Percentiles rank a stretch among this genome's conserved stretches.
These are phyloP conservation scores for Lactarius hatsudake DNA, from an alignment of 768 basidiomycete species.

Conservation along the genomic window DNA sequence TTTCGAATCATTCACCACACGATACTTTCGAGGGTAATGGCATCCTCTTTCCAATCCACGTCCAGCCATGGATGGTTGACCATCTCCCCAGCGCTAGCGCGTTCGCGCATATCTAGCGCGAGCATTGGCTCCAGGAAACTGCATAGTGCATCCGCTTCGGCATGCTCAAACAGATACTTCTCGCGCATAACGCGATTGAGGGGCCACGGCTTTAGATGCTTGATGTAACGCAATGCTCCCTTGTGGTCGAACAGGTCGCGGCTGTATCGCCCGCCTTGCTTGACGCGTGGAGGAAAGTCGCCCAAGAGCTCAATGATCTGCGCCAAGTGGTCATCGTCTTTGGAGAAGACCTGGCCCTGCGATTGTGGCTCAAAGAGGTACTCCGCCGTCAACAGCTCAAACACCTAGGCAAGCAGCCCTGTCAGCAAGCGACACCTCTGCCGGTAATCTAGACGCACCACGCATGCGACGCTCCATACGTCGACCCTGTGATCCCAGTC, in stretches of 20 bases:
- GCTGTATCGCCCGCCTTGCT: slow-evolving; percentile 82
- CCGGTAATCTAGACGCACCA: slow-evolving; percentile 47
- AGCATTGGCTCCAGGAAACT: slow-evolving; percentile 77
- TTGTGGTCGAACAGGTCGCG: slow-evolving; percentile 72
- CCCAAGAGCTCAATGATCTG: slow-evolving; percentile 92
- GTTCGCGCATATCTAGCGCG: slow-evolving; percentile 60
- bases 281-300: slow-evolving; percentile 67
- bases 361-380: slow-evolving; percentile 89
- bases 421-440: background rate
- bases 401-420: slow-evolving; percentile 46
- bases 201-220: slow-evolving; percentile 75
- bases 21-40: slow-evolving; percentile 32
- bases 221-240: slow-evolving; percentile 73
- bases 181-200: slow-evolving; percentile 81
- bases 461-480: slow-evolving; percentile 89
- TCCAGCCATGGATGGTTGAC: slow-evolving; percentile 73
- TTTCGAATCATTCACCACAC: slow-evolving; percentile 32
- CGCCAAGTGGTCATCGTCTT: slow-evolving; percentile 95
- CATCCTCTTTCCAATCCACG: slow-evolving; percentile 34
- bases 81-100: slow-evolving; percentile 71
- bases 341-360: slow-evolving; percentile 76
- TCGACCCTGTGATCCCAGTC: slow-evolving; percentile 88
- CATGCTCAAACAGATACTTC: slow-evolving; percentile 73
- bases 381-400: slow-evolving; percentile 88
- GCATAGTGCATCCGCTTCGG: slow-evolving; percentile 58